These are phyloP conservation scores for Telopea speciosissima DNA, from an alignment of 177 flowering plant species.

Conservation along the genomic window DNA sequence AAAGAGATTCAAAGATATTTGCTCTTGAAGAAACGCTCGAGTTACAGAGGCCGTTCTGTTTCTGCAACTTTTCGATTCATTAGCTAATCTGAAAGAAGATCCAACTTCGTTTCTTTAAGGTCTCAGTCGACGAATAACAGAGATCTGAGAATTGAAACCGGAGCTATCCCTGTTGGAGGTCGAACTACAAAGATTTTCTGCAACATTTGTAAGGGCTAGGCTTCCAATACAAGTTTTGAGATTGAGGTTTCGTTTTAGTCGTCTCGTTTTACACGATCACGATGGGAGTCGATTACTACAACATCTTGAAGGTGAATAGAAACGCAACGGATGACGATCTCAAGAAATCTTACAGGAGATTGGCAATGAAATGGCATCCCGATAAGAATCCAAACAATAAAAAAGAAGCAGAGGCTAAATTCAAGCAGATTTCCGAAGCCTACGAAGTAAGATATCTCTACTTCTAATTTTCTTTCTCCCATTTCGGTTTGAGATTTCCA, in stretches of 20 bases:
- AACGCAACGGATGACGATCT: conserved; percentile 33
- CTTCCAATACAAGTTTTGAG: background rate
- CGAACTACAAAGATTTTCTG: background rate
- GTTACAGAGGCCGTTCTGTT: no score
- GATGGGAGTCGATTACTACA: conserved; percentile 38
- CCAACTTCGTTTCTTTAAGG: background rate
- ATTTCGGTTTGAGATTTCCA: background rate
- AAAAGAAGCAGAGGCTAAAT: conserved; percentile 35
- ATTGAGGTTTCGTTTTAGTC: background rate
- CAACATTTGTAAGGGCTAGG: background rate
- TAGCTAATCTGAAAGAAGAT: background rate
- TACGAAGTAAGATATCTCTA: conserved; percentile 23
- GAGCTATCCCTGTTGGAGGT: background rate
- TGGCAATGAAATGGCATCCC: conserved; percentile 42
- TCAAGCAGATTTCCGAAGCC: conserved; percentile 39
- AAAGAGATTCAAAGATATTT: background rate
- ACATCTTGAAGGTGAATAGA: conserved; percentile 28
- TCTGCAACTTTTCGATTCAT: background rate
- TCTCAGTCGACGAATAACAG: background rate
- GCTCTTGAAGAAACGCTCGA: no score
- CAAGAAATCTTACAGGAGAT: conserved; percentile 30
- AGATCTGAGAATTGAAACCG: background rate
- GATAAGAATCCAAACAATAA: conserved; percentile 33
- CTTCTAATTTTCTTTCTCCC: background rate
- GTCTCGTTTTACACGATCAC: background rate